Base-by-base conservation (phyloP, 78 protist genomes). In the Anaeramoeba ignava region DNA sequence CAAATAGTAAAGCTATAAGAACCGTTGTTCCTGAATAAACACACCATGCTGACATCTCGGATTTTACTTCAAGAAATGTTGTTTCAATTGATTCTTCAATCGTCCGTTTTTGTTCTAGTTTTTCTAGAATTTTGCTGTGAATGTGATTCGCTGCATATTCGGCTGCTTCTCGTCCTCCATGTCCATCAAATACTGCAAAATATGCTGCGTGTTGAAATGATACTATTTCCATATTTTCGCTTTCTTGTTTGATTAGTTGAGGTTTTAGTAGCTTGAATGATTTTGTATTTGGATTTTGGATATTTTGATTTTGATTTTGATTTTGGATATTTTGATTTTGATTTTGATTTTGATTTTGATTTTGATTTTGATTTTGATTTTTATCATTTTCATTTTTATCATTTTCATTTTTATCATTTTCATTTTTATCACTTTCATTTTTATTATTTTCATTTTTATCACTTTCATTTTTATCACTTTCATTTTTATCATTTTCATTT, bases 11-110 rank as follows among this genome's bases (percentile, higher is more conserved):
- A 1, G 87, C 78, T 3, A 87, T 79, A 38, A 91, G 84, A 33
- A 91, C 91, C 0, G 95, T 93, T 17, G 95, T 90, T 73, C 95
- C 95, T 79, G 85, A 87, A 39, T 81, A 27, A 78, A 91, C 27
- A 36, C 89, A 42, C 84, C 73, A 83, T 42, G 78, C 42, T 38
- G 40, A 34, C 89, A 87, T 87, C 37, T 42, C 31, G 54, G 80
- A 40, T 36, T 83, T n/a, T 33, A 68, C 17, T 36, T 82, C 85
- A 3, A 38, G 39, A 8, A 87, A 82, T 37, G 89, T 41, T 23
- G 41, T 40, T 78, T 82, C 37, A 3, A 84, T 78, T 8, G 86
- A 67, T 54, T 54, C 73, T 54, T 54, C 73, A 54, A 54, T 54
- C 17, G 8, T 54, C 8, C 8, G 36, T 27, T 17, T 17, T 17